Base-by-base conservation (phyloP, 208 protist species). In the Crithidia bombi region DNA sequence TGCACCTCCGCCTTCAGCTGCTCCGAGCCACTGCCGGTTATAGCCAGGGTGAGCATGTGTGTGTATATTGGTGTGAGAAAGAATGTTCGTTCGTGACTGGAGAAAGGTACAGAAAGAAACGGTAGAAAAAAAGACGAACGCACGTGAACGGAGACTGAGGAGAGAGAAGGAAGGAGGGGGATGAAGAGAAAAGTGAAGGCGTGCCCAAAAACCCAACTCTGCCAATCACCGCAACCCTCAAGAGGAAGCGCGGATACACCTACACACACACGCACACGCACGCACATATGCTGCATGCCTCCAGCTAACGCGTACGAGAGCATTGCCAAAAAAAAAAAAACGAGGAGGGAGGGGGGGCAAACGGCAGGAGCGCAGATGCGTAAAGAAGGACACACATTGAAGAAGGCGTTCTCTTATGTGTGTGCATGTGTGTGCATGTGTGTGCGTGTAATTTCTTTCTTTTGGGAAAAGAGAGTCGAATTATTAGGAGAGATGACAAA, bases 1-100 rank as follows among this genome's bases (percentile, higher is more conserved):
- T 58, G 54, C 36, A 86, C 74, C 7, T 68, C 32, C 21, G 62
- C 66, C 66, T 77, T 76, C 12, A 85, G 30, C 21, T 78, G 58
- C 11, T 61, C 51, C 9, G 75, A 54, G 23, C 78, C 73, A 35
- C 71, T 72, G 26, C 84, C 84, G 23, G 67, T 75, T 49, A 90
- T 74, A 23, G 50, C 14, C 7, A 90, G 69, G 5, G 41, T 38
- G n/a, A 70, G 43, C 65, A 81, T 79, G 39, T 55, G 32, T 23
- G 41, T 47, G 19, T 41, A 52, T n/a, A n/a, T n/a, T n/a, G n/a
- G n/a, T n/a, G n/a, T n/a, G n/a, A n/a, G n/a, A n/a, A n/a, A n/a
- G n/a, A n/a, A 43, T 17, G 14, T 43, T 17, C 7, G 14, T 43
- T 7, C 14, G 38, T 43, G 14, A 55, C 7, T 43, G 38, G 38